Evolutionary conservation across 805 yeast species (phyloP), one percentile per base, ranked within the genome.

Genomic region (Ogataea paradorogensis): DNA sequence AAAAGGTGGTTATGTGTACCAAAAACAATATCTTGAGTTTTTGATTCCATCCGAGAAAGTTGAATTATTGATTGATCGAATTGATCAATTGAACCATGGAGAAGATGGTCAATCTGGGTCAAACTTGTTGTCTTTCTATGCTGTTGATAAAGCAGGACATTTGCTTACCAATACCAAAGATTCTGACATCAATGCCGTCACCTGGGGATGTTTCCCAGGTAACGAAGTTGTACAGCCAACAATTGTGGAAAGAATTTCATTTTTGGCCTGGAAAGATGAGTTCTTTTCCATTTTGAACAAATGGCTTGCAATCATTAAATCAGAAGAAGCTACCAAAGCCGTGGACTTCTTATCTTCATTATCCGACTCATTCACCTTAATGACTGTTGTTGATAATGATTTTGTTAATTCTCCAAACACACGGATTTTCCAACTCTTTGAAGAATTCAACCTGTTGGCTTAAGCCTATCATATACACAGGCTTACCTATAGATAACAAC

Each of bases 181-280:
- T 21, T 86, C 81, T 26, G 84, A 80, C 46, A 89, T 95, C 48
- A 90, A 87, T 58, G 96, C 98, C 7, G 97, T 91, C 41, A 91
- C 98, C 14, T 91, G 98, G 98, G 98, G 98, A 48, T 88, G 90
- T 40, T 89, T 87, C 78, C 97, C 98, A 20, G 96, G 96, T 27
- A 84, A 83, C 57, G 97, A 91, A 66, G 84, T 91, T 38, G 73
- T 87, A 48, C 98, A 91, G 67, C 97, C 98, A 37, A 91, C 98
- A 0, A 88, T 91, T 59, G 97, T 91, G 15, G 98, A 91, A 61
- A 83, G 81, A 56, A 79, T 82, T 27, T 87, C 96, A 2, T 91
- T 91, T 64, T 68, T 90, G 53, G 98, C 98, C 10, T 91, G 98
- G 98, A 90, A 88, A 61, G 96, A 91, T 61, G 98, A 91, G 63